Percentiles rank a stretch among this genome's conserved stretches.
Conservation (phyloP, 1,284 basidiomycete species). For the Microbotryomycetes sp. region DNA sequence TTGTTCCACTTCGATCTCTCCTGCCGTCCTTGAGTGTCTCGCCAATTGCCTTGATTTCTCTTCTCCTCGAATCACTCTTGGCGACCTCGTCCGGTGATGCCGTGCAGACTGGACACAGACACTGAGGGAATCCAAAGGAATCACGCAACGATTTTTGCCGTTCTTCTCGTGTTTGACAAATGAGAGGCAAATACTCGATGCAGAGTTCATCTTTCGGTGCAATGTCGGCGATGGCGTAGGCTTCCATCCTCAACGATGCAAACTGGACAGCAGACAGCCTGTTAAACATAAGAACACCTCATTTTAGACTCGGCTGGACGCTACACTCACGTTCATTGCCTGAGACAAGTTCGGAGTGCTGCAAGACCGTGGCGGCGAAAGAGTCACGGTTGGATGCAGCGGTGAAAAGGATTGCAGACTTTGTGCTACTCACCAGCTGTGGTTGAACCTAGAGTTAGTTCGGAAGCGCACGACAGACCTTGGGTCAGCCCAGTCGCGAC, state of each 20-base stretch:
- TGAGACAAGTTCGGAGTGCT: slow-evolving; percentile 28
- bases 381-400: background rate
- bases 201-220: slow-evolving; percentile 23
- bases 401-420: no score
- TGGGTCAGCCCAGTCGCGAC: background rate
- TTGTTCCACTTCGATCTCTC: slow-evolving; percentile 14
- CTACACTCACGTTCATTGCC: slow-evolving; percentile 21
- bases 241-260: slow-evolving; percentile 34
- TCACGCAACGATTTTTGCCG: slow-evolving; percentile 24
- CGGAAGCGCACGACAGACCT: background rate
- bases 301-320: no score
- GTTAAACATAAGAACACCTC: background rate
- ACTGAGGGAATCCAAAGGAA: slow-evolving; percentile 33
- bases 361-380: background rate
- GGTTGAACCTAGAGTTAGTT: slow-evolving; percentile 15
- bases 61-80: slow-evolving; percentile 17
- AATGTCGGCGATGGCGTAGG: slow-evolving; percentile 31
- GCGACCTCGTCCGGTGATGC: slow-evolving; percentile 4
- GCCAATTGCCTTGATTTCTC: slow-evolving; percentile 23
- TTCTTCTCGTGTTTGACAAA: slow-evolving; percentile 25
- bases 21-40: slow-evolving; percentile 10
- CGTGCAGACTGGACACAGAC: slow-evolving; percentile 31
- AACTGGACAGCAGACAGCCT: slow-evolving; percentile 29
- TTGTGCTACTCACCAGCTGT: slow-evolving; percentile 15
- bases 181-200: slow-evolving; percentile 36